Base-by-base conservation (phyloP, 345 rosid species). In the Hibiscus trionum region DNA sequence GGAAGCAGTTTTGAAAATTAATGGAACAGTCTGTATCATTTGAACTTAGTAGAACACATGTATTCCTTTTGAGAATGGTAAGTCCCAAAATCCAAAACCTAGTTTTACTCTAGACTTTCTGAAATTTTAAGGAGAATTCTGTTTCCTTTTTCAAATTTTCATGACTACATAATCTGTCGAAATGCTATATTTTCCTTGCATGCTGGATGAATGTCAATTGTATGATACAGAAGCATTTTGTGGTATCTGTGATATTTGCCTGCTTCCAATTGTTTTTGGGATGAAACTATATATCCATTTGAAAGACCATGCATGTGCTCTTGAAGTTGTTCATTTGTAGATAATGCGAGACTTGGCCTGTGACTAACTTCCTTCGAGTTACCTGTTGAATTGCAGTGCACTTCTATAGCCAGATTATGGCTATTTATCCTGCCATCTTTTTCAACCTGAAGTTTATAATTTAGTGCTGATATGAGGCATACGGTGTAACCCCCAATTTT, bases 1-100 rank as follows among this genome's bases (percentile, higher is more conserved):
- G 94, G 82, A 95, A 95, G 86, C 99, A 90, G 80, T 90, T 95
- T 85, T 95, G 93, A 90, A 79, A 81, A 62, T 74, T 58, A 74
- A 61, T 72, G 72, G 50, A 70, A 59, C 57, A 73, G 59, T 31
- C 55, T 88, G 84, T 81, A 84, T 71, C 72, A 73, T 82, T 70
- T 76, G 82, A 82, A 79, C 31, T 35, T 76, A 58, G 73, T 72
- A 75, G 72, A 74, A 29, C 65, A 73, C 67, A 58, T 75, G 72
- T 76, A 75, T 57, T 69, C 62, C 77, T 39, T 21, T 39, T 66
- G 59, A 55, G 70, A 57, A 61, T 55, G 67, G 46, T 68, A 69
- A 60, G 59, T 44, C 59, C 66, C 21, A 42, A 31, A 50, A 71
- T 70, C 17, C 39, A 62, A 62, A 78, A 67, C 35, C 64, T 67